phyloP scores from a whole-genome alignment of 2,329 filamentous ascomycete genomes.

The Aureobasidium vineae region DNA sequence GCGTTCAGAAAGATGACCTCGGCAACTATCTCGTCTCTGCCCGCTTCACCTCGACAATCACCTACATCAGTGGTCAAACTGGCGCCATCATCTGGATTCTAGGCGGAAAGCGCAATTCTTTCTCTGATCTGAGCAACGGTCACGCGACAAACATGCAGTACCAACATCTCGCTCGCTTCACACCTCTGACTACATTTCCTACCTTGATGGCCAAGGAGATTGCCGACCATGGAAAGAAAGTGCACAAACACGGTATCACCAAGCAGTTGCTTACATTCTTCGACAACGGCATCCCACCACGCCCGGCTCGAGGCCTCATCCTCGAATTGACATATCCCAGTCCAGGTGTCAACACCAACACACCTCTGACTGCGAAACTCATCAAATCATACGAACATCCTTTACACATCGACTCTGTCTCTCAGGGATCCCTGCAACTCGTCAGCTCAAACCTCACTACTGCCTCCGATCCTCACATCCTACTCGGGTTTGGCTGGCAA shows the following conservation, averaged over 20 bases:
- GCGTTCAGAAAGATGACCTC: conserved; percentile 50
- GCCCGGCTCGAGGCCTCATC: conserved; percentile 12
- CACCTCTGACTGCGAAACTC: conserved; percentile 34
- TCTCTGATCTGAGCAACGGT: conserved; percentile 31
- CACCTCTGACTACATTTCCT: conserved; percentile 49
- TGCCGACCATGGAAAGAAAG: neutral
- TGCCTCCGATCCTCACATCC: conserved; percentile 41
- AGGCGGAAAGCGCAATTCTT: conserved; percentile 31
- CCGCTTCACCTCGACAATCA: conserved; percentile 49
- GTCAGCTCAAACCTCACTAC: conserved; percentile 39
- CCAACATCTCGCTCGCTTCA: conserved; percentile 36
- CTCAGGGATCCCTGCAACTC: conserved; percentile 34
- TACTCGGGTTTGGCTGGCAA: conserved; percentile 56
- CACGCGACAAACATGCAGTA: conserved; percentile 31
- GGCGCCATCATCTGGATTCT: conserved; percentile 54
- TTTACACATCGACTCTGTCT: conserved; percentile 30
- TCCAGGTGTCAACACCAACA: neutral
- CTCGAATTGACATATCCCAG: conserved; percentile 24
- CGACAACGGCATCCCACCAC: conserved; percentile 45
- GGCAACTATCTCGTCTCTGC: conserved; percentile 56
- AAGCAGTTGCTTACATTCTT: conserved; percentile 51
- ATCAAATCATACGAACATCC: conserved; percentile 36
- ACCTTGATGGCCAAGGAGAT: conserved; percentile 27
- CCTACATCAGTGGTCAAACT: conserved; percentile 47
- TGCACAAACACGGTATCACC: conserved; percentile 35